Evolutionary conservation across 257 asterid species (phyloP).

Genomic region (Coffea eugenioides): DNA sequence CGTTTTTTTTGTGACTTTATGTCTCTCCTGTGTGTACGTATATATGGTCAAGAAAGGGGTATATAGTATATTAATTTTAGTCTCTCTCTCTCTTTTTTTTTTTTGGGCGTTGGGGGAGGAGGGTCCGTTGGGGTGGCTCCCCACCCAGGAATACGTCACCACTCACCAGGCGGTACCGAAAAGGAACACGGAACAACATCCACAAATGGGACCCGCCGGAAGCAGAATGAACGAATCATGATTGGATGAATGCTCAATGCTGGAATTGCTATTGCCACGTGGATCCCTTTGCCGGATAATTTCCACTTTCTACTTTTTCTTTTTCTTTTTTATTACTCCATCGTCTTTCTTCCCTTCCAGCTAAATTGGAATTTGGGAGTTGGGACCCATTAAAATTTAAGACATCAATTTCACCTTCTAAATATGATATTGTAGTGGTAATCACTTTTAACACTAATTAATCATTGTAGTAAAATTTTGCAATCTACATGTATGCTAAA

Average conservation of each 20-base stretch:
- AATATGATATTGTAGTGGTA: too few relatives aligned
- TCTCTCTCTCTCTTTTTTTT: not conserved
- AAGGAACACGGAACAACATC: constrained; percentile 10
- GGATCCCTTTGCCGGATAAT: not conserved
- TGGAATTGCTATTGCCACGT: constrained; percentile 22
- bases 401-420: not conserved
- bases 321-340: too few relatives aligned
- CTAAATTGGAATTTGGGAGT: not conserved
- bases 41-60: too few relatives aligned
- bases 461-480: too few relatives aligned
- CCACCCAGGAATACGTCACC: too few relatives aligned
- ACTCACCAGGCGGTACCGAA: constrained; percentile 1
- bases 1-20: too few relatives aligned
- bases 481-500: too few relatives aligned
- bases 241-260: constrained; percentile 1
- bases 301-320: not conserved
- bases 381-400: not conserved
- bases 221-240: constrained; percentile 1
- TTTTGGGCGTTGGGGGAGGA: not conserved
- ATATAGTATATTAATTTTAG: not conserved
- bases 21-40: too few relatives aligned
- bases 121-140: not conserved
- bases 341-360: not conserved
- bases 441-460: too few relatives aligned
- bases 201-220: constrained; percentile 10